Conservation (phyloP, 1,284 basidiomycete species). For the Violaceomyces palustris region DNA sequence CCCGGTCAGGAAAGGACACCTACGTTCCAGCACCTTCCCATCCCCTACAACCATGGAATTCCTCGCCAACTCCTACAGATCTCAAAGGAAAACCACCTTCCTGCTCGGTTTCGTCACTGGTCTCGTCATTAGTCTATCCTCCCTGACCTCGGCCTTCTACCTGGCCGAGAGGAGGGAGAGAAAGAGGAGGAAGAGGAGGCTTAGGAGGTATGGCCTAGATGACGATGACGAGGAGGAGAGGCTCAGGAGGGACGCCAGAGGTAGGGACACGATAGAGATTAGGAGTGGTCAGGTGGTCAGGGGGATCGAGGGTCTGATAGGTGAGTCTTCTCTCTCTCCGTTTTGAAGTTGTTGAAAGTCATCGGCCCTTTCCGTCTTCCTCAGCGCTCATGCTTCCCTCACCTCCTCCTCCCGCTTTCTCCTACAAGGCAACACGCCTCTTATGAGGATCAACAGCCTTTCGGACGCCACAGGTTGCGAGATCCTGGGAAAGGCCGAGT, state of each 20-base stretch:
- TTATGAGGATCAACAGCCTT: slow-evolving; percentile 83
- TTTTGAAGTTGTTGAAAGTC: slow-evolving; percentile 3
- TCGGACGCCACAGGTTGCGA: slow-evolving; percentile 87
- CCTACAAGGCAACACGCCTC: slow-evolving; percentile 88
- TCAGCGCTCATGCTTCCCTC: no score
- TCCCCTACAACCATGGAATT: no score
- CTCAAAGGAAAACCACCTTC: slow-evolving; percentile 33
- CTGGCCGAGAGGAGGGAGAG: slow-evolving; percentile 28
- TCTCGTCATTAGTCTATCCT: slow-evolving; percentile 37
- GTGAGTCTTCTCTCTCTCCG: slow-evolving; percentile 8
- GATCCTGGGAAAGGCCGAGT: slow-evolving; percentile 95
- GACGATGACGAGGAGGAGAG: slow-evolving; percentile 26
- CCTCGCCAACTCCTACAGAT: slow-evolving; percentile 15
- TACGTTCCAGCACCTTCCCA: no score
- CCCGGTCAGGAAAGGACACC: no score
- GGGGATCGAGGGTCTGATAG: slow-evolving; percentile 40
- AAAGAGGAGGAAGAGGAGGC: slow-evolving; percentile 11
- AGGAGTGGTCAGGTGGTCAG: slow-evolving; percentile 33
- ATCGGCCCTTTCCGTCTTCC: not conserved
- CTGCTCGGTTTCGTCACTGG: slow-evolving; percentile 40
- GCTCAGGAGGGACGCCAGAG: slow-evolving; percentile 9
- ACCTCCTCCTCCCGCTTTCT: no score
- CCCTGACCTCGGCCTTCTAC: slow-evolving; percentile 38
- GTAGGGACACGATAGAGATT: slow-evolving; percentile 22
- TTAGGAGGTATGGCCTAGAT: slow-evolving; percentile 14